Conservation (phyloP, 495 filamentous ascomycete species). For the Parachaetomium inaequale region DNA sequence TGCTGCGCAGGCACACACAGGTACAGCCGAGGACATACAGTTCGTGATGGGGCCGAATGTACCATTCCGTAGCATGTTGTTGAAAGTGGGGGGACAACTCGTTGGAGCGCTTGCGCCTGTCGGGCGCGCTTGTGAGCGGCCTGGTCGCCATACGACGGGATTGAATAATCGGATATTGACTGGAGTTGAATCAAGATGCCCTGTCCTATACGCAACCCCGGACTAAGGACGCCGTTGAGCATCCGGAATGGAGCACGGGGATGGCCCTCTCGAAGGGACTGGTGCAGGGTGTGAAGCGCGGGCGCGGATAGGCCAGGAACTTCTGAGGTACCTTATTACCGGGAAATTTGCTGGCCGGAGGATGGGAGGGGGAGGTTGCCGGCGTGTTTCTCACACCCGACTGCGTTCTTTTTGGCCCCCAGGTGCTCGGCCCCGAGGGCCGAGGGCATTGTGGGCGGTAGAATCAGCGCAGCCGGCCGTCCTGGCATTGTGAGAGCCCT, state of each 20-base stretch:
- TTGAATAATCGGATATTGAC: neutral
- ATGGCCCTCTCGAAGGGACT: too few species aligned
- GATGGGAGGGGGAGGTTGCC: neutral
- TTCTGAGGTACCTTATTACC: neutral
- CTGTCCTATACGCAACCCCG: neutral
- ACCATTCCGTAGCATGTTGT: neutral
- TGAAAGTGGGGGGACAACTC: constrained; percentile 22
- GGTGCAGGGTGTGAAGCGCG: too few species aligned
- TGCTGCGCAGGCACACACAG: constrained; percentile 1
- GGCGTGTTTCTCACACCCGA: neutral
- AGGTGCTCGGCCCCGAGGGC: neutral
- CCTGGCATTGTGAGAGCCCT: neutral
- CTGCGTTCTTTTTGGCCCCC: neutral
- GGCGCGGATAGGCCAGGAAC: neutral
- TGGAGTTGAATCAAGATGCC: neutral
- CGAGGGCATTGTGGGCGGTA: neutral
- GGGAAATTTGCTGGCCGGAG: neutral
- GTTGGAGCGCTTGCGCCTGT: constrained; percentile 29
- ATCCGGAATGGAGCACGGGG: too few species aligned
- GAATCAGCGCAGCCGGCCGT: neutral
- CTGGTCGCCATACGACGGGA: neutral
- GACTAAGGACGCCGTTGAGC: too few species aligned
- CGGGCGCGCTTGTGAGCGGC: constrained; percentile 13
- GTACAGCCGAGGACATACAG: neutral
- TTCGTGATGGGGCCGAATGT: neutral